These are phyloP conservation scores for Magnaporthiopsis rhizophila DNA, from an alignment of 2,329 filamentous ascomycete species.

Conservation along the genomic window DNA sequence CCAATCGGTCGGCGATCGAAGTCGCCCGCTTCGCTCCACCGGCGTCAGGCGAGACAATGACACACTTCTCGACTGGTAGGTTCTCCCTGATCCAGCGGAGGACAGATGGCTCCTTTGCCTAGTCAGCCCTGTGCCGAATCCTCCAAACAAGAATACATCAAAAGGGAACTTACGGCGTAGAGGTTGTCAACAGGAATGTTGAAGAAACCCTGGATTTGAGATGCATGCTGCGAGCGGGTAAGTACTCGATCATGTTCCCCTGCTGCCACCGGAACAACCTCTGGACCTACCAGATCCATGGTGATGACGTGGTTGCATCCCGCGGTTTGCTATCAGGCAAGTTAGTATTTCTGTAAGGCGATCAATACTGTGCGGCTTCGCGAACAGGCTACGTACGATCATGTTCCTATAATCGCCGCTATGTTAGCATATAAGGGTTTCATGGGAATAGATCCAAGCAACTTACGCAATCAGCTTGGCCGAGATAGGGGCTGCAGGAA, in stretches of 20 bases:
- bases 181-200: constrained; percentile 71
- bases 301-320: constrained; percentile 60
- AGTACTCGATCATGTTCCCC: neutral
- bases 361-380: neutral
- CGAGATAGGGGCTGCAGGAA: constrained; percentile 73
- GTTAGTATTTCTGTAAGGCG: neutral
- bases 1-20: constrained; percentile 84
- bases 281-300: constrained; percentile 61
- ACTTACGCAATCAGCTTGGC: constrained; percentile 96
- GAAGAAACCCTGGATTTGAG: constrained; percentile 64
- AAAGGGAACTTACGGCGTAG: constrained; percentile 48
- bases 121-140: neutral
- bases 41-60: constrained; percentile 92
- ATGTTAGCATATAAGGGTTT: constrained; percentile 52
- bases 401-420: constrained; percentile 39
- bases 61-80: constrained; percentile 70
- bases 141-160: neutral
- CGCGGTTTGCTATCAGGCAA: constrained; percentile 5
- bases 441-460: constrained; percentile 26
- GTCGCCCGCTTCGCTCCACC: constrained; percentile 92
- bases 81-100: constrained; percentile 88
- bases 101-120: constrained; percentile 64
- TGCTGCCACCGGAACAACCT: neutral
- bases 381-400: constrained; percentile 3
- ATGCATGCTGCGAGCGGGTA: constrained; percentile 12